Conservation (phyloP, 1,284 basidiomycete genomes). For the Tetrapyrgos nigripes region DNA sequence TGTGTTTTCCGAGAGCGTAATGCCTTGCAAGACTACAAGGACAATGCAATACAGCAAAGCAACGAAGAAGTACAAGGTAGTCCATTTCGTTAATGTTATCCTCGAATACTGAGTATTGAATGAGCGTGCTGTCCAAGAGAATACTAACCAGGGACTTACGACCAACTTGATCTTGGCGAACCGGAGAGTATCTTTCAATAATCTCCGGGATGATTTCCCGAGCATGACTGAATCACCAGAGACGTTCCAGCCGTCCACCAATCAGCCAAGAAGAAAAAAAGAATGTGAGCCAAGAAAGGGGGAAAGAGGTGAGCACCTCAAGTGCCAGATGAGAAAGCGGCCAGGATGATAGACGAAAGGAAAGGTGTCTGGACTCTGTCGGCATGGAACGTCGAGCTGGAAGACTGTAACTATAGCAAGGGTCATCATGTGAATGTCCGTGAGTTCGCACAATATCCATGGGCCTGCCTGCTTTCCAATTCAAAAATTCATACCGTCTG, state of each 20-base stretch:
- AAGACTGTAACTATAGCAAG: not conserved
- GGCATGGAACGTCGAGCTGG: not conserved
- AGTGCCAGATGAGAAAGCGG: not conserved
- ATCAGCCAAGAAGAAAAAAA: not conserved
- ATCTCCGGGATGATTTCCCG: slow-evolving; percentile 3
- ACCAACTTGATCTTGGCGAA: slow-evolving; percentile 13
- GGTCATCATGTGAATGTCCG: not conserved
- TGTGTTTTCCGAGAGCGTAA: slow-evolving; percentile 39
- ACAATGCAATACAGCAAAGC: slow-evolving; percentile 44
- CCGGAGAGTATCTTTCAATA: slow-evolving; percentile 10
- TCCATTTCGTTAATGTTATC: slow-evolving; percentile 49
- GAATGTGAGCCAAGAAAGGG: not conserved
- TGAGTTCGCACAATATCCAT: no score
- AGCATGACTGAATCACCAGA: no score
- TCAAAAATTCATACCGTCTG: no score
- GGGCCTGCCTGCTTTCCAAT: no score
- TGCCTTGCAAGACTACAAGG: slow-evolving; percentile 42
- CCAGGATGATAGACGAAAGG: not conserved
- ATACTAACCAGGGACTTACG: not conserved
- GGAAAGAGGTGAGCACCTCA: not conserved
- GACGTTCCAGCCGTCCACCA: not conserved
- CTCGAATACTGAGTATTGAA: slow-evolving; percentile 40
- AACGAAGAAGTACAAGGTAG: slow-evolving; percentile 49
- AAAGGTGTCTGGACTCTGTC: not conserved
- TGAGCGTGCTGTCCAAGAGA: not conserved